Evolutionary conservation across 768 basidiomycete genomes (phyloP), one percentile per base, ranked within the genome.

Genomic region (Chiua virens): DNA sequence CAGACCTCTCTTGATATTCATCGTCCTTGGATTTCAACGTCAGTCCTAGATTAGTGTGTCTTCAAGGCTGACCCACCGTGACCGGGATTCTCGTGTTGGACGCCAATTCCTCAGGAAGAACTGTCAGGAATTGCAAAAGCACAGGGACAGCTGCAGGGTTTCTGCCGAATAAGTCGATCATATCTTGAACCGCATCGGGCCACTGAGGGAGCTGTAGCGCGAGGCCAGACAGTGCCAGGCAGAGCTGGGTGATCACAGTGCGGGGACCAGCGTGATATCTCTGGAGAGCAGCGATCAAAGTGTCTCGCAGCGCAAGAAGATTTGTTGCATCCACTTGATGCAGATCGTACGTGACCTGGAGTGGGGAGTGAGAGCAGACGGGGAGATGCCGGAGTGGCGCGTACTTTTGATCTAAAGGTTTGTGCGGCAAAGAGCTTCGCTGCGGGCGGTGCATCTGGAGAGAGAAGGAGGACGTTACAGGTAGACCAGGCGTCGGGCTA

Each of bases 401-500:
- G 58, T 54, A 92, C 97, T 80, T 99, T 99, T 43, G 89, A 79
- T 66, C 95, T 79, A 67, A 99, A 91, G 0, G 97, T 98, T 71
- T 99, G 97, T 1, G 96, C 94, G 9, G 94, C 95, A 64, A 99
- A 98, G 46, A 97, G 72, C 68, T 92, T 91, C 35, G 92, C 91
- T 47, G 91, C 80, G 28, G 75, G 67, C 3, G 92, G 89, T 4
- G 83, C 83, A 59, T 92, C 87, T 40, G 85, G 81, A 6, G 86
- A 83, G 56, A 87, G 82, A 57, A 99, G 82, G 60, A 99, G 83
- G 70, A 87, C 78, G 73, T 96, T 95, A 72, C 93, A 97, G 45
- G 90, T 91, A 60, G 86, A 80, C 97, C 97, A 99, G 60, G 97
- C 95, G 72, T 97, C 92, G 70, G 84, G 80, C 97, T 99, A 81